Base-by-base conservation (phyloP, 768 basidiomycete species). In the Pisolithus orientalis region DNA sequence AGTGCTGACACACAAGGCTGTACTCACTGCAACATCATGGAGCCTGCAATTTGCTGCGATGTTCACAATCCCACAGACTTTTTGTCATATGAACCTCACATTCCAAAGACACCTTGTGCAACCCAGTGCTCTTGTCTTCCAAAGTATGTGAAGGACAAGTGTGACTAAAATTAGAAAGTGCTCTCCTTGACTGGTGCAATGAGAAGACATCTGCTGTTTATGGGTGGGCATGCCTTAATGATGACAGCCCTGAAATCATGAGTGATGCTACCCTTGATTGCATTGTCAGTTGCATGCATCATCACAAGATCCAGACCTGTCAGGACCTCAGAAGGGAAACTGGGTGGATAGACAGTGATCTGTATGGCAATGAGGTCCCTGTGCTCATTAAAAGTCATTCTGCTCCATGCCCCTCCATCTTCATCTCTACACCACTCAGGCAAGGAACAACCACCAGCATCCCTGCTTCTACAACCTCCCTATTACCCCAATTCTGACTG, bases 211-310 rank as follows among this genome's bases (percentile, higher is more conserved):
- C 45, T 7, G 17, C 31, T 9, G 37, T 27, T 10, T 58, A 43
- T 42, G 57, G 60, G 14, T 6, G 6, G 11, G 47, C 51, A 1
- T n/a, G 17, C 24, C 47, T 58, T 7, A 24, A 43, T 6, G 47
- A 58, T 31, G 11, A 53, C 4, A 62, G 65, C 1, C 39, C 54
- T 24, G 14, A 59, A 7, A 24, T 67, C 13, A 52, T 65, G 54
- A 29, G 59, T 2, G 49, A 59, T 32, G 14, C 31, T 1, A 44
- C 55, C 2, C 47, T 68, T 2, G 32, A 49, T 1, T 57, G 61
- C 16, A 62, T 70, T 11, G 50, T 63, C 9, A 57, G 61, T 44
- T 64, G 62, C 34, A 62, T 65, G 1, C 67, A 61, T 21, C 56
- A 46, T 14, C 27, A 13, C 34, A 34, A 34, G 34, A 34, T 34